Evolutionary conservation across 2,329 filamentous ascomycete species (phyloP).

Genomic region (Exophiala sideris): DNA sequence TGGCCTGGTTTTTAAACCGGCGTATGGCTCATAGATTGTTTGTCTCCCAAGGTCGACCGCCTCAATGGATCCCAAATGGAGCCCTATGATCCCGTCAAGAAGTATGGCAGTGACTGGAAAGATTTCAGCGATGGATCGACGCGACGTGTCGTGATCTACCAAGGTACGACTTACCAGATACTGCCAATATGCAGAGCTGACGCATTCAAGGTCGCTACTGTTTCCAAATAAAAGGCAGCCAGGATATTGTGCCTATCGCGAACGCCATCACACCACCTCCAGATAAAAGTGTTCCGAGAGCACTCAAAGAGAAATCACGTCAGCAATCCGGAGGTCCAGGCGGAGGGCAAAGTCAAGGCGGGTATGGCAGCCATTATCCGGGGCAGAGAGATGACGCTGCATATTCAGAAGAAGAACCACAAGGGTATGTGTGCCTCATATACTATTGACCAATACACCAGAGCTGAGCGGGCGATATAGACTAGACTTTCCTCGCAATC

Average conservation of each 20-base stretch:
- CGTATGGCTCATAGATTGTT: too few species aligned
- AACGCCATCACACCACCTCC: not conserved
- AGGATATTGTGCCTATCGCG: not conserved
- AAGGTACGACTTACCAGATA: not conserved
- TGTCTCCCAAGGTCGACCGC: not conserved
- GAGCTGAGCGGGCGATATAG: too few species aligned
- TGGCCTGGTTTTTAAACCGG: too few species aligned
- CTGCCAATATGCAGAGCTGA: not conserved
- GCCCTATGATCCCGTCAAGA: not conserved
- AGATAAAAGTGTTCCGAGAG: not conserved
- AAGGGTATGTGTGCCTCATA: not conserved
- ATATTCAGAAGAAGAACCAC: not conserved
- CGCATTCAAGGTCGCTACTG: not conserved
- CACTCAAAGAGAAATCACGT: too few species aligned
- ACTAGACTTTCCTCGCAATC: too few species aligned
- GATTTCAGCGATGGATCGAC: not conserved
- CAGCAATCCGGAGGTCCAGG: not conserved
- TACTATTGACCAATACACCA: too few species aligned
- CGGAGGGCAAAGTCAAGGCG: not conserved
- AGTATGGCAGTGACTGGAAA: not conserved
- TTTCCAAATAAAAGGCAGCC: not conserved
- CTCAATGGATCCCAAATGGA: not conserved
- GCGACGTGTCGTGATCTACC: not conserved
- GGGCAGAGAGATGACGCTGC: too few species aligned
- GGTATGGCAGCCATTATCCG: not conserved